Percentiles rank a stretch among this genome's conserved stretches.
phyloP scores from a whole-genome alignment of 768 basidiomycete genomes.

The Pleurotus djamor region DNA sequence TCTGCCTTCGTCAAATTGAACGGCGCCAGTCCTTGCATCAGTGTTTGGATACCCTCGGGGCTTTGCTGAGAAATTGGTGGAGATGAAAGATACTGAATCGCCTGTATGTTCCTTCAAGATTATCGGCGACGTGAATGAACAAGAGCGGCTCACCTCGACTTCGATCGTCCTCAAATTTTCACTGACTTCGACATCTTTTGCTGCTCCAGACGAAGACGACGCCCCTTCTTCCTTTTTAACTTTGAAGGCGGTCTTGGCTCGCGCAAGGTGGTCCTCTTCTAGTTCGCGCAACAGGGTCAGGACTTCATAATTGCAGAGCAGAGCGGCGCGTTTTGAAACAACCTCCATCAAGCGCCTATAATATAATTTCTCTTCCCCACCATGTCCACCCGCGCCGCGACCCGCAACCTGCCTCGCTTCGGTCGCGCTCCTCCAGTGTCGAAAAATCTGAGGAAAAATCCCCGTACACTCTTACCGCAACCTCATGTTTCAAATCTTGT shows the following conservation, averaged over 20 bases:
- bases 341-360: slow-evolving; percentile 39
- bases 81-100: slow-evolving; percentile 81
- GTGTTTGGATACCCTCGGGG: slow-evolving; percentile 55
- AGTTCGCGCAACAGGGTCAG: slow-evolving; percentile 73
- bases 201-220: slow-evolving; percentile 26
- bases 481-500: slow-evolving; percentile 61
- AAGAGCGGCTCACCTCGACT: slow-evolving; percentile 62
- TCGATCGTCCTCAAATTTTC: slow-evolving; percentile 86
- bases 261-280: slow-evolving; percentile 68
- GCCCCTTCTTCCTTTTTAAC: slow-evolving; percentile 78
- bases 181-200: slow-evolving; percentile 54
- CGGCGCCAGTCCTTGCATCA: slow-evolving; percentile 64
- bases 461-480: slow-evolving; percentile 58
- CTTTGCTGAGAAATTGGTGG: slow-evolving; percentile 71
- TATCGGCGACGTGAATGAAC: not conserved
- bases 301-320: slow-evolving; percentile 90
- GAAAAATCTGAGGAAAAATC: slow-evolving; percentile 44
- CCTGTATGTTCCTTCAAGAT: slow-evolving; percentile 41
- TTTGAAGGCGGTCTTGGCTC: slow-evolving; percentile 66
- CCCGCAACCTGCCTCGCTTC: slow-evolving; percentile 40
- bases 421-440: slow-evolving; percentile 48
- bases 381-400: not conserved
- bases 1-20: slow-evolving; percentile 86
- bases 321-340: slow-evolving; percentile 67
- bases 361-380: too few relatives aligned